Base-by-base conservation (phyloP, 257 asterid species). In the Pogostemon cablin region DNA sequence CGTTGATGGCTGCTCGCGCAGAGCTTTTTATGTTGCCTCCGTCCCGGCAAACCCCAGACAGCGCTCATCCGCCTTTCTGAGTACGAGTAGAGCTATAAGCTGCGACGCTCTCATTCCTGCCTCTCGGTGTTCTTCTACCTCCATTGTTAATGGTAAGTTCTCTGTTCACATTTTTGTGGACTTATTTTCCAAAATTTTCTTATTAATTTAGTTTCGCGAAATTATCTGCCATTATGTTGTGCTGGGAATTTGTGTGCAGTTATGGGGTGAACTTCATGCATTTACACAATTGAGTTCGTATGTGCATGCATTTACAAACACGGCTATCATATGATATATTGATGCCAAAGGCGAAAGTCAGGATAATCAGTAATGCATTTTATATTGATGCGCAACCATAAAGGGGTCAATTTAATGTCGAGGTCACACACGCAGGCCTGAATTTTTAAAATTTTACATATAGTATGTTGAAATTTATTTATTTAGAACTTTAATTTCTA, bases 121-220 rank as follows among this genome's bases (percentile, higher is more conserved):
- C 57, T 71, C 80, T 44, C 67, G 39, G 10, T 59, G 78, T 61
- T 42, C 74, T 65, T 78, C 77, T 41, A 69, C 83, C n/a, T 67
- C 85, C 48, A 17, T 71, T 10, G 56, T 72, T 38, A 73, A 43
- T 49, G 75, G 85, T 85, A 58, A 81, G 69, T 37, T 40, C 66
- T 15, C 67, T 15, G 25, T 25, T 40, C 35, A 7, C 56, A 59
- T 73, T 12, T 5, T 15, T 2, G 9, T 9, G 12, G 35, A 40
- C 64, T 38, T 15, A 34, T 20, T 7, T 3, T 54, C 32, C 32
- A 25, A 25, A 25, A 25, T 25, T 20, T 44, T 11, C 11, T 17
- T 42, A 20, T 38, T 46, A 11, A 54, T 72, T 60, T 48, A 11
- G 54, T 69, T n/a, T 46, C 40, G 50, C 11, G 43, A 41, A 52